A percentile compares a stretch with the other conserved stretches of the same genome.
Evolutionary conservation across 805 yeast species (phyloP).

Genomic region (Candida berthetii): DNA sequence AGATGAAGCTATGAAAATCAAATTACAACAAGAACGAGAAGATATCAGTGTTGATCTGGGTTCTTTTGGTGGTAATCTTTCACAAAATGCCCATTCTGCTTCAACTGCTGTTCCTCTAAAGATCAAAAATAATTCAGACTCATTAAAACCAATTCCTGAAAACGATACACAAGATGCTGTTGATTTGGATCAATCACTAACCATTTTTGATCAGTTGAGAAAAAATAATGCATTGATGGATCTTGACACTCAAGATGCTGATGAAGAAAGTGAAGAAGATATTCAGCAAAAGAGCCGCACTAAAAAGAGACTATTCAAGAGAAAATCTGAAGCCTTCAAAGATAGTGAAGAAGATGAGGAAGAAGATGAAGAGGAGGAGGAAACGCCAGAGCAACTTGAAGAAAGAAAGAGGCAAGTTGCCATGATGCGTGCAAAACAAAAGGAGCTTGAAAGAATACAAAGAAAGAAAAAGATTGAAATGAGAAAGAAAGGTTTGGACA

Average conservation of each 20-base stretch:
- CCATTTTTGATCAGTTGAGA: conserved; percentile 11
- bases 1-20: background rate
- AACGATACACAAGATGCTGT: background rate
- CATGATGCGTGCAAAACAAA: conserved; percentile 10
- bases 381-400: conserved; percentile 12
- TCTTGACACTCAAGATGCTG: conserved; percentile 1
- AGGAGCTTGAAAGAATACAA: conserved; percentile 15
- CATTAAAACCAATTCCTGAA: conserved; percentile 14
- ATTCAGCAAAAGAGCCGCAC: background rate
- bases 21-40: background rate
- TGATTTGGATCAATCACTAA: background rate
- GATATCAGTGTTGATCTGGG: conserved; percentile 11
- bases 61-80: conserved; percentile 18
- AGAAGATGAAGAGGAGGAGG: conserved; percentile 18
- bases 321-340: conserved; percentile 9
- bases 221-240: conserved; percentile 4
- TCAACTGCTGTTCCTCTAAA: conserved; percentile 4
- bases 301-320: conserved; percentile 5
- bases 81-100: conserved; percentile 4
- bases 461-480: conserved; percentile 39
- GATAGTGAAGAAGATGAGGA: conserved; percentile 10
- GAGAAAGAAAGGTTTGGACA: conserved; percentile 50
- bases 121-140: conserved; percentile 7
- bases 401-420: conserved; percentile 14
- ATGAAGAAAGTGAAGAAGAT: background rate